Percentiles rank a stretch among this genome's conserved stretches.
phyloP scores from a whole-genome alignment of 805 yeast species.

The Hanseniaspora hatyaiensis region DNA sequence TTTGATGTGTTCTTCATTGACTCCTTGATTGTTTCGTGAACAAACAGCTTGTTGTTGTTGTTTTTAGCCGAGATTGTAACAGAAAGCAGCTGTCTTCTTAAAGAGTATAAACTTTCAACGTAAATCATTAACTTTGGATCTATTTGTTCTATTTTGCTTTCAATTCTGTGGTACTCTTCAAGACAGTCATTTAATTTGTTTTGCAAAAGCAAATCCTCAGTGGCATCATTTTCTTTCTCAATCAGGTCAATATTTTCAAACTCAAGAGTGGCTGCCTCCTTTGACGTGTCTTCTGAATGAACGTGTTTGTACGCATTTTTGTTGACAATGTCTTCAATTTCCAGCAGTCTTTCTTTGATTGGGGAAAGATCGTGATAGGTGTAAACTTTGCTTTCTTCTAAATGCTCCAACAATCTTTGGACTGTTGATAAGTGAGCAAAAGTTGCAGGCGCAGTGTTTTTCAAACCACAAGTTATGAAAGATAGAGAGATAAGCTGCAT shows the following conservation, averaged over 20 bases:
- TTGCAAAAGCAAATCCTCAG: constrained; percentile 50
- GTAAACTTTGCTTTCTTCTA: constrained; percentile 68
- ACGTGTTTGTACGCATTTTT: constrained; percentile 26
- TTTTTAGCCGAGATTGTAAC: constrained; percentile 34
- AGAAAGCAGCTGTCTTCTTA: constrained; percentile 52
- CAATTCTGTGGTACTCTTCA: constrained; percentile 45
- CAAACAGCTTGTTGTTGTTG: constrained; percentile 7
- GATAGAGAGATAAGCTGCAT: constrained; percentile 79
- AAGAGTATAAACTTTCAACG: constrained; percentile 48
- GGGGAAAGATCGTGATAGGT: constrained; percentile 77
- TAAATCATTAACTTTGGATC: constrained; percentile 40
- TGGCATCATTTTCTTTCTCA: constrained; percentile 34
- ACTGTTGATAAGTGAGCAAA: constrained; percentile 83
- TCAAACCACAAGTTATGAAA: constrained; percentile 83
- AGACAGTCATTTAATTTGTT: constrained; percentile 56
- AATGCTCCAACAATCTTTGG: constrained; percentile 67
- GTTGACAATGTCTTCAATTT: constrained; percentile 53
- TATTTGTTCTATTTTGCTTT: constrained; percentile 42
- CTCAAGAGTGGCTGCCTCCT: constrained; percentile 13
- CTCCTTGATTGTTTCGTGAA: constrained; percentile 14
- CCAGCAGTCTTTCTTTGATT: constrained; percentile 57
- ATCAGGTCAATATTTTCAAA: constrained; percentile 21
- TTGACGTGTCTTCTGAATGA: constrained; percentile 16
- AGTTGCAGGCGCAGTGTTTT: constrained; percentile 85
- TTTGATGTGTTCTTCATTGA: neutral